phyloP scores from a whole-genome alignment of 805 yeast genomes.

The Candida endomychidarum region DNA sequence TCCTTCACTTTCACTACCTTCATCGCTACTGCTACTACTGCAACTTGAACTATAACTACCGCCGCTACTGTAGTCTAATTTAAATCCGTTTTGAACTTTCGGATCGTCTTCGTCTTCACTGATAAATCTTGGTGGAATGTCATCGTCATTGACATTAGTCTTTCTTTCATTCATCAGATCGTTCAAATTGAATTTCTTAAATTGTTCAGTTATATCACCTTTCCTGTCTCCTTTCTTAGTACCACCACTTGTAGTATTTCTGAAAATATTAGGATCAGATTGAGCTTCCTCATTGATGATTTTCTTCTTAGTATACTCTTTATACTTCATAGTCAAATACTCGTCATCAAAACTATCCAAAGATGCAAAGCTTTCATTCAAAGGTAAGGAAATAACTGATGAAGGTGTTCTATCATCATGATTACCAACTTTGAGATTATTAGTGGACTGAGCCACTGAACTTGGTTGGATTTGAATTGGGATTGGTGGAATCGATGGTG shows the following conservation, averaged over 20 bases:
- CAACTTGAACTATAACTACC: constrained; percentile 8
- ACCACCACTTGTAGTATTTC: constrained; percentile 12
- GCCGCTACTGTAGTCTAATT: constrained; percentile 1
- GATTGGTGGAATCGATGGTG: neutral
- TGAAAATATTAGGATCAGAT: constrained; percentile 4
- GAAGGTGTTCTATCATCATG: constrained; percentile 44
- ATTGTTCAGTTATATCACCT: constrained; percentile 28
- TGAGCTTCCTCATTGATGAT: constrained; percentile 1
- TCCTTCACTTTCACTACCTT: constrained; percentile 36
- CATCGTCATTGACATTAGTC: constrained; percentile 14
- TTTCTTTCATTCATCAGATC: constrained; percentile 37
- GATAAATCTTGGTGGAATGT: constrained; percentile 14
- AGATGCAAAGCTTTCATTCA: constrained; percentile 76
- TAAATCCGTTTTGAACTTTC: constrained; percentile 8
- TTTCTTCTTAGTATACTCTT: constrained; percentile 28
- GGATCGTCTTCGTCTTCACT: constrained; percentile 13
- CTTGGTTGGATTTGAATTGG: constrained; percentile 1
- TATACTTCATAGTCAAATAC: constrained; percentile 41
- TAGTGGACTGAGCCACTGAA: neutral
- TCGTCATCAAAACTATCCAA: constrained; percentile 68
- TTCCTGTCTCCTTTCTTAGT: constrained; percentile 9
- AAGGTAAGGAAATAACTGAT: constrained; percentile 68
- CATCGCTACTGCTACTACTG: constrained; percentile 13
- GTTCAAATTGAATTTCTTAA: constrained; percentile 36
- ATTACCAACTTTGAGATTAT: constrained; percentile 32